phyloP scores from a whole-genome alignment of 2,329 filamentous ascomycete species.

The Ophiostoma ips region DNA sequence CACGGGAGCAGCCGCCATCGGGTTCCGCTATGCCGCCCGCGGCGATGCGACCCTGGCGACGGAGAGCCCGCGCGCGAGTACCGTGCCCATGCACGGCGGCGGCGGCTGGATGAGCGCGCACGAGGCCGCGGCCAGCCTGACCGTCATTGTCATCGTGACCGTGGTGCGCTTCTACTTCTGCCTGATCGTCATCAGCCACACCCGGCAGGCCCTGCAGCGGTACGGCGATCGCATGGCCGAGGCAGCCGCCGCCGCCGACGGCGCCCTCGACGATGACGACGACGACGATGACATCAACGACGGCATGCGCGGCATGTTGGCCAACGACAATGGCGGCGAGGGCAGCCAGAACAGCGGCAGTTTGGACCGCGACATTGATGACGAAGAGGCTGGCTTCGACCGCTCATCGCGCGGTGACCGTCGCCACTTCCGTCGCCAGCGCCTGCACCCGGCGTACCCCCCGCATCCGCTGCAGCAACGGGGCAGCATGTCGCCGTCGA shows the following conservation, averaged over 20 bases:
- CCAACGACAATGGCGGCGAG: slow-evolving; percentile 1
- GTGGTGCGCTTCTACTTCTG: slow-evolving; percentile 70
- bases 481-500: neutral
- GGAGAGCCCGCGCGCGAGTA: neutral
- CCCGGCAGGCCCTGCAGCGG: slow-evolving; percentile 60
- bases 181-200: slow-evolving; percentile 70
- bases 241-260: slow-evolving; percentile 16
- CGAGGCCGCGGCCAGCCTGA: slow-evolving; percentile 60
- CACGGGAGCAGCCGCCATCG: neutral
- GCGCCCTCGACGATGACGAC: slow-evolving; percentile 32
- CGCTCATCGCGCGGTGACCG: neutral
- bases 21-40: neutral
- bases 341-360: slow-evolving; percentile 1
- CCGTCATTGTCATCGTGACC: slow-evolving; percentile 61
- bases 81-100: slow-evolving; percentile 10
- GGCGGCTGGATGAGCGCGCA: slow-evolving; percentile 24
- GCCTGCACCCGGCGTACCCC: slow-evolving; percentile 22
- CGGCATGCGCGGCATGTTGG: too few species aligned
- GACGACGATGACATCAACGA: too few species aligned
- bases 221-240: slow-evolving; percentile 35
- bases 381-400: slow-evolving; percentile 11
- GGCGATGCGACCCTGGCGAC: neutral
- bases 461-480: neutral
- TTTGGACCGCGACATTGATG: slow-evolving; percentile 18
- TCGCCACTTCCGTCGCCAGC: slow-evolving; percentile 11